phyloP scores from a whole-genome alignment of 176 grass and related monocot genomes.

The Aegilops sharonensis region DNA sequence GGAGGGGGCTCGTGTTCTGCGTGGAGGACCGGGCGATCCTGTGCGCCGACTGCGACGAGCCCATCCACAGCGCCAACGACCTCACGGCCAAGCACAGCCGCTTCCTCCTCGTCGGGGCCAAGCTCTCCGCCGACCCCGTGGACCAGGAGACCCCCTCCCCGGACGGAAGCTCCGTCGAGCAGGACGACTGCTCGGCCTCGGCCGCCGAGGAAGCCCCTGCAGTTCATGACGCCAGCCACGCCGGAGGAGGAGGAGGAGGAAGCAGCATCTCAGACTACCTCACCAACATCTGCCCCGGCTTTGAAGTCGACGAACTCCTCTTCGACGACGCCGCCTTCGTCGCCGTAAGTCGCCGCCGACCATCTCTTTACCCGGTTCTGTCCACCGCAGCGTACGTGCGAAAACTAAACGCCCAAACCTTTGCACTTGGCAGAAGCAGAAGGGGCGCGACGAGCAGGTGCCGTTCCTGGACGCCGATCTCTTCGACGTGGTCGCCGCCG shows the following conservation, averaged over 20 bases:
- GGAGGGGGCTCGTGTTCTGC: slow-evolving; percentile 82
- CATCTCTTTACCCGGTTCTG: not conserved
- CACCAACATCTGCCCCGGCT: slow-evolving; percentile 83
- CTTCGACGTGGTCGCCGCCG: slow-evolving; percentile 47
- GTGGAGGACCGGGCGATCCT: slow-evolving; percentile 96
- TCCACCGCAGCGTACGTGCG: not conserved
- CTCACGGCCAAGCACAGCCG: slow-evolving; percentile 90
- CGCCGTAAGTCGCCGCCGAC: slow-evolving; percentile 23
- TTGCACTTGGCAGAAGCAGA: not conserved
- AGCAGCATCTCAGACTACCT: slow-evolving; percentile 92
- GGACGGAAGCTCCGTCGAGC: not conserved
- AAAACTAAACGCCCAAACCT: not conserved
- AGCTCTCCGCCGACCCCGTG: slow-evolving; percentile 46
- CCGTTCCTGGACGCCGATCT: slow-evolving; percentile 64
- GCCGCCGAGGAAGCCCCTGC: not conserved
- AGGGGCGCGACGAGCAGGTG: slow-evolving; percentile 42
- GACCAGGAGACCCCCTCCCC: slow-evolving; percentile 23
- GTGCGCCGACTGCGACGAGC: slow-evolving; percentile 83
- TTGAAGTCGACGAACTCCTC: slow-evolving; percentile 85
- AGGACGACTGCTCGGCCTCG: not conserved
- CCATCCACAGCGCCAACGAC: slow-evolving; percentile 76
- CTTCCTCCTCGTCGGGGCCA: slow-evolving; percentile 78
- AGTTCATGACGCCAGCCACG: not conserved
- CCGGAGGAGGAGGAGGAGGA: not conserved
- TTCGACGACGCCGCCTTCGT: slow-evolving; percentile 38